Evolutionary conservation across 1,284 basidiomycete genomes (phyloP).

Genomic region (Heterobasidion parviporum): DNA sequence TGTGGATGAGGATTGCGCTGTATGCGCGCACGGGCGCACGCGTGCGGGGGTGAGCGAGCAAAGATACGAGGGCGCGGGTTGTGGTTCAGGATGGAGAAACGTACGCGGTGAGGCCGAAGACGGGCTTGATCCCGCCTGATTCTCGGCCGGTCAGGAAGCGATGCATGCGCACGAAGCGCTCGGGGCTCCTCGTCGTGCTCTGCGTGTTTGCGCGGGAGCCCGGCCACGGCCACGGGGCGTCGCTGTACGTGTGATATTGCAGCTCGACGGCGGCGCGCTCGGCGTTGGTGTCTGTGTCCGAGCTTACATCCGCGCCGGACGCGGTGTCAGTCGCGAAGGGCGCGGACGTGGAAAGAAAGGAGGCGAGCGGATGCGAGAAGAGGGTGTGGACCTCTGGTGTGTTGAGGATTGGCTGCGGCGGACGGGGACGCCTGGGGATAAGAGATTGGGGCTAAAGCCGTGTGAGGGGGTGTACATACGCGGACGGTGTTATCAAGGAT

Average conservation of each 20-base stretch:
- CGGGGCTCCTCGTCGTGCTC: constrained; percentile 9
- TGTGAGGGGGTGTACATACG: constrained; percentile 26
- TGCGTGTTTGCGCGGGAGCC: constrained; percentile 10
- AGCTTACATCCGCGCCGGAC: not conserved
- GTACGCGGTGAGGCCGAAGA: constrained; percentile 78
- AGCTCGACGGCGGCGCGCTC: constrained; percentile 48
- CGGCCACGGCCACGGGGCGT: constrained; percentile 44
- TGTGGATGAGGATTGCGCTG: constrained; percentile 66
- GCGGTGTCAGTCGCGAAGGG: constrained; percentile 2
- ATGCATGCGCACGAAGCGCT: constrained; percentile 49
- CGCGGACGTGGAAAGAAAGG: constrained; percentile 65
- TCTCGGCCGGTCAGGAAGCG: constrained; percentile 78
- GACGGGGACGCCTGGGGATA: constrained; percentile 1
- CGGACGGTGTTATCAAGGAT: constrained; percentile 65
- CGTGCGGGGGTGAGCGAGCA: not conserved
- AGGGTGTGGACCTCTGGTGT: constrained; percentile 67
- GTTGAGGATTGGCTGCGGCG: constrained; percentile 66
- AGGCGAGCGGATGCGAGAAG: constrained; percentile 74
- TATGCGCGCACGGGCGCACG: not conserved
- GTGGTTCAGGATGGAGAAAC: constrained; percentile 18
- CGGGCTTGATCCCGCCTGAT: constrained; percentile 71
- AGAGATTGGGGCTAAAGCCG: not conserved
- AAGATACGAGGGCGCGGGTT: not conserved
- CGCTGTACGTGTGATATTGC: constrained; percentile 57
- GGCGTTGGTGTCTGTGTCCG: constrained; percentile 15